These are phyloP conservation scores for Rehmannia glutinosa DNA, from an alignment of 257 asterid species.

Conservation along the genomic window DNA sequence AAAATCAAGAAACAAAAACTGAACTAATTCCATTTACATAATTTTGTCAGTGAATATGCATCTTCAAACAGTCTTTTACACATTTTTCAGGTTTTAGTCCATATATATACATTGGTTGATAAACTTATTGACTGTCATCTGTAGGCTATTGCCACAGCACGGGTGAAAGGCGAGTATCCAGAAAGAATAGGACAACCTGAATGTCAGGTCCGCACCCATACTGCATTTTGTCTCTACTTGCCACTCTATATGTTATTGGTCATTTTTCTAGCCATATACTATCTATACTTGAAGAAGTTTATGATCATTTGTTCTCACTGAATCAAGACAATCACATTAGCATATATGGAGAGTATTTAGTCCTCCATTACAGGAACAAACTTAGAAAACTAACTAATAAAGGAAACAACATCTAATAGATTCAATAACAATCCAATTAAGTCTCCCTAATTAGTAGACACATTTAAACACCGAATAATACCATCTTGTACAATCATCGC, in stretches of 20 bases:
- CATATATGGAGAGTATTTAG: background rate
- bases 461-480: too few relatives aligned
- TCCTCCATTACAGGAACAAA: background rate
- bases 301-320: background rate
- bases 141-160: conserved; percentile 85
- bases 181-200: conserved; percentile 93
- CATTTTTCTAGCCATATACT: too few relatives aligned
- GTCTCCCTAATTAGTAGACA: background rate
- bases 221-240: conserved; percentile 6
- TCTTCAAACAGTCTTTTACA: conserved; percentile 3
- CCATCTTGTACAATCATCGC: too few relatives aligned
- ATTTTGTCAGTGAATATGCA: background rate
- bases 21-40: background rate
- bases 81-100: background rate
- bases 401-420: background rate
- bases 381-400: background rate
- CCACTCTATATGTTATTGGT: background rate
- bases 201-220: conserved; percentile 62
- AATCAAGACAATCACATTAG: background rate
- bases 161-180: conserved; percentile 92
- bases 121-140: conserved; percentile 16
- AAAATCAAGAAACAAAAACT: background rate
- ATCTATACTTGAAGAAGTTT: background rate
- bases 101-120: background rate
- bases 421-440: background rate